A percentile compares a stretch with the other conserved stretches of the same genome.
Conservation (phyloP, 1,139 yeast species). For the Pichia terricola region DNA sequence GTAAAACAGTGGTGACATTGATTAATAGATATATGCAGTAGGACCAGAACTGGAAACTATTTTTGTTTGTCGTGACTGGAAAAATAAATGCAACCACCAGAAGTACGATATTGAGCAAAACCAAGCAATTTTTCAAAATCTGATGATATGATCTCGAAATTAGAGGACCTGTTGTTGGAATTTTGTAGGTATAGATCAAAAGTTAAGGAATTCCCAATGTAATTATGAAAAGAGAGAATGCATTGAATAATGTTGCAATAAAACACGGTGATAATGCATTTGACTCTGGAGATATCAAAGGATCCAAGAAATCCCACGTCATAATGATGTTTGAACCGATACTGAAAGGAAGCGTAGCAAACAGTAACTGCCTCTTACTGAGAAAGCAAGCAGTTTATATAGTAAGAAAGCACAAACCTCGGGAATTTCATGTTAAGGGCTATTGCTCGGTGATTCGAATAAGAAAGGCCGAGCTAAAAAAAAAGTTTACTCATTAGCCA, state of each 20-base stretch:
- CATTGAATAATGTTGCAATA: conserved; percentile 25
- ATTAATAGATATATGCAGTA: not conserved
- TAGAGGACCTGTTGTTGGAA: conserved; percentile 14
- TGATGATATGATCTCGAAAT: conserved; percentile 13
- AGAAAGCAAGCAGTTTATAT: no score
- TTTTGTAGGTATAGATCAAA: conserved; percentile 11
- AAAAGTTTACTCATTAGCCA: no score
- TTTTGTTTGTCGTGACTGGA: not conserved
- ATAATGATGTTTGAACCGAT: no score
- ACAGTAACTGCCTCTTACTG: no score
- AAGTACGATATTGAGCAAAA: conserved; percentile 9
- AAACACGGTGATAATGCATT: conserved; percentile 56
- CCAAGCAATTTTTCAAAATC: conserved; percentile 10
- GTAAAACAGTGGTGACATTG: conserved; percentile 23
- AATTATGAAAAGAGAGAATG: conserved; percentile 19
- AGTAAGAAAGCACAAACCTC: no score
- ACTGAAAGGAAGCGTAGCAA: no score
- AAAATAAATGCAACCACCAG: conserved; percentile 4
- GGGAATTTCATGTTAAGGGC: no score
- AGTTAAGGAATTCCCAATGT: conserved; percentile 28
- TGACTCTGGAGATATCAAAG: conserved; percentile 16
- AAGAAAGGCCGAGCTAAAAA: no score
- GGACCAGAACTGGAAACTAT: not conserved
- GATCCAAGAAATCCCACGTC: not conserved
- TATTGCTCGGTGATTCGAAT: no score